These are phyloP conservation scores for Linum trigynum DNA, from an alignment of 345 rosid genomes.

Conservation along the genomic window DNA sequence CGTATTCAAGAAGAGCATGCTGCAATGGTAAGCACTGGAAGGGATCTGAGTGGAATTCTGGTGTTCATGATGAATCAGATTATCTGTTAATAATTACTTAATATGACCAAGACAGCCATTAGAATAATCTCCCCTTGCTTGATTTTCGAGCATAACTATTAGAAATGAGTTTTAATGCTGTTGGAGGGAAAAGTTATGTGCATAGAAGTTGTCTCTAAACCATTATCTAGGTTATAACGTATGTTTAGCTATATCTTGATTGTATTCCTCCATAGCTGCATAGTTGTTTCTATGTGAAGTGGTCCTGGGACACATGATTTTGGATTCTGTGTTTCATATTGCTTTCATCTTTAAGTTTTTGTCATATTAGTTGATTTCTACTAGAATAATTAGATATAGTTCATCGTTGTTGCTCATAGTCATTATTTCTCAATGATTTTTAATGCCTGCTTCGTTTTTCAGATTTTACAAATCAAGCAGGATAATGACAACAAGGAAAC, in stretches of 20 bases:
- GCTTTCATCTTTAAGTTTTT: not conserved
- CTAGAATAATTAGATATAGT: not conserved
- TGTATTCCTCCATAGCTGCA: too few species aligned
- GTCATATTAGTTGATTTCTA: not conserved
- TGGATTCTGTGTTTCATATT: not conserved
- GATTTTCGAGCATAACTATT: too few species aligned
- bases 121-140: too few species aligned
- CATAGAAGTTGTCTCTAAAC: too few species aligned
- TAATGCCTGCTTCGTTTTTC: slow-evolving; percentile 6
- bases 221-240: too few species aligned
- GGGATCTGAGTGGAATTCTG: not conserved
- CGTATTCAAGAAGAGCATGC: slow-evolving; percentile 55
- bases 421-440: slow-evolving; percentile 5
- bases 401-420: not conserved
- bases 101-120: too few species aligned
- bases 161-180: not conserved
- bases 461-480: slow-evolving; percentile 46
- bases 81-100: not conserved
- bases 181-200: not conserved
- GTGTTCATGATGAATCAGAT: not conserved
- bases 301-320: not conserved
- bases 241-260: not conserved
- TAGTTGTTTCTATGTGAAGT: not conserved
- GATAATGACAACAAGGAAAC: slow-evolving; percentile 51
- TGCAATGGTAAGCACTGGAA: slow-evolving; percentile 39